Percentiles rank a stretch among this genome's conserved stretches.
phyloP scores from a whole-genome alignment of 2,329 filamentous ascomycete genomes.

The Trichoderma sp. region DNA sequence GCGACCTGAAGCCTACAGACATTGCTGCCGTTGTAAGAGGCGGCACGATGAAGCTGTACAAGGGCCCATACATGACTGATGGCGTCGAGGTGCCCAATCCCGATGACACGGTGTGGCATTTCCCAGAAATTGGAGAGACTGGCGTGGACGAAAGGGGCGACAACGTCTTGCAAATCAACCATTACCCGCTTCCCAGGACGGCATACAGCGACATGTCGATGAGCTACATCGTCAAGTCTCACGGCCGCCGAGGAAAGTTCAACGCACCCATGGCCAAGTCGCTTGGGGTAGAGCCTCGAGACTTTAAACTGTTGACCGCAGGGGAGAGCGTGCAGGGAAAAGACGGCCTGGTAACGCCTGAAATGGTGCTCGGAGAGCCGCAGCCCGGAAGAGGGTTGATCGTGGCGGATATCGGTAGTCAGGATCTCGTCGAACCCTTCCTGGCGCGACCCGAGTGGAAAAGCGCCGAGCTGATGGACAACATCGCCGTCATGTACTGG shows the following conservation, averaged over 20 bases:
- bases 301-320: slow-evolving; percentile 62
- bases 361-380: slow-evolving; percentile 77
- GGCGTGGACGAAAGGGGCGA: slow-evolving; percentile 26
- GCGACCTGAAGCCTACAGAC: slow-evolving; percentile 38
- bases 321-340: slow-evolving; percentile 66
- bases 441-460: slow-evolving; percentile 73
- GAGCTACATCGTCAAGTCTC: slow-evolving; percentile 82
- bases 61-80: slow-evolving; percentile 54
- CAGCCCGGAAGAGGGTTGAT: slow-evolving; percentile 73
- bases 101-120: slow-evolving; percentile 37
- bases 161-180: slow-evolving; percentile 33
- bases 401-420: slow-evolving; percentile 75
- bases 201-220: slow-evolving; percentile 67
- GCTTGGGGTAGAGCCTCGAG: slow-evolving; percentile 61
- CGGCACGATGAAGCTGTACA: slow-evolving; percentile 69
- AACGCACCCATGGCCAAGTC: slow-evolving; percentile 63
- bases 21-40: slow-evolving; percentile 62
- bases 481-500: slow-evolving; percentile 76
- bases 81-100: slow-evolving; percentile 31
- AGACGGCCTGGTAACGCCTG: slow-evolving; percentile 71
- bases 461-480: slow-evolving; percentile 63
- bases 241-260: slow-evolving; percentile 80
- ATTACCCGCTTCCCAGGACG: slow-evolving; percentile 64
- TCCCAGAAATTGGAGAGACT: slow-evolving; percentile 32
- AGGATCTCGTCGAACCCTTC: slow-evolving; percentile 69